Evolutionary conservation across 305 asterid genomes (phyloP), one percentile per base, ranked within the genome.

Genomic region (Rubia occidens): DNA sequence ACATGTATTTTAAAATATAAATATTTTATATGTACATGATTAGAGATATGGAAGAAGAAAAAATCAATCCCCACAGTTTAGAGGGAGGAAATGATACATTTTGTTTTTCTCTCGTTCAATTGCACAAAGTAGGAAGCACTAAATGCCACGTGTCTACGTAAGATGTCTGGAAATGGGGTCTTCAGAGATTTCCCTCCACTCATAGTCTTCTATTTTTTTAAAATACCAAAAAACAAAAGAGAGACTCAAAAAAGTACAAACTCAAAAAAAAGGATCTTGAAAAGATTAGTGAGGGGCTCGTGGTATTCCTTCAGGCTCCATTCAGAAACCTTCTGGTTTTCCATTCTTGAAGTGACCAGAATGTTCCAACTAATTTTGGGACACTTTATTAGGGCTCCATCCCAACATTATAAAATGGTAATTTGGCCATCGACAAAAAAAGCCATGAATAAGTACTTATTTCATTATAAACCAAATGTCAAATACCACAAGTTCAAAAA

Each of bases 131-230:
- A 47, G 20, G 9, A 13, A n/a, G 63, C 3, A 56, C 18, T 49
- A 45, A 29, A 56, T 59, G 17, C 17, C 32, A n/a, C 32, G 2
- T 13, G 54, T 47, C 39, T 26, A 11, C 9, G 47, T 54, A 8
- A 17, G 68, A 47, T 49, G 59, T 24, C 63, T 13, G 64, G 42
- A 24, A 66, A 76, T 60, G 71, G 69, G 74, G 66, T n/a, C 69
- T 64, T 69, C 59, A 63, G n/a, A 69, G 67, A 56, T 26, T 58
- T 72, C 67, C 60, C 29, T 29, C 60, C 71, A 55, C 18, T 55
- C 67, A 72, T 63, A 8, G 11, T 7, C 8, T 72, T 68, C 66
- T n/a, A 3, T 37, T 40, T 9, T 45, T 32, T 29, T 40, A 60
- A 11, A 60, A 26, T 0, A 60, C 8, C 20, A 32, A 0, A 17